Evolutionary conservation across 2,329 filamentous ascomycete species (phyloP).

Genomic region (Keithomyces neogunnii): DNA sequence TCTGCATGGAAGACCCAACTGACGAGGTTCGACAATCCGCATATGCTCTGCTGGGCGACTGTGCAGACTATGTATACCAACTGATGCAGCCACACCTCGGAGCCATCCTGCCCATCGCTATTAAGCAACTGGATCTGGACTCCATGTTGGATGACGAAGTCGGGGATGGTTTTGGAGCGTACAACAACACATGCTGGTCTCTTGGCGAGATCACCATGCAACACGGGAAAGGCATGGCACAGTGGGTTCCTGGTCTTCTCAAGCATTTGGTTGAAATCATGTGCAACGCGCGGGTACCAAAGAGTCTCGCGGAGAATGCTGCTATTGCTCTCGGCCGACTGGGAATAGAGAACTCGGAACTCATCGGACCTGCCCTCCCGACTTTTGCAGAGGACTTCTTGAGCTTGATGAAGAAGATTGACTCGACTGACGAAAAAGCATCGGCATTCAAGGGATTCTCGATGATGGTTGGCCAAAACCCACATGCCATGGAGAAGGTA

Average conservation of each 20-base stretch:
- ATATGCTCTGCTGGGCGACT: constrained; percentile 90
- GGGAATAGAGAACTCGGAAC: constrained; percentile 68
- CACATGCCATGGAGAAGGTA: constrained; percentile 82
- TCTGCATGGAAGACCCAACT: constrained; percentile 85
- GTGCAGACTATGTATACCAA: constrained; percentile 82
- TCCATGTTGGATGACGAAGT: constrained; percentile 69
- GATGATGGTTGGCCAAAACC: constrained; percentile 74
- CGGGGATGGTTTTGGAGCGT: constrained; percentile 79
- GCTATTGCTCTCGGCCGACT: constrained; percentile 86
- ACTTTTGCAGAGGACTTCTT: constrained; percentile 80
- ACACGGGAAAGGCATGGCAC: constrained; percentile 63
- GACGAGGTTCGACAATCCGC: constrained; percentile 95
- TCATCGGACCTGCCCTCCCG: constrained; percentile 69
- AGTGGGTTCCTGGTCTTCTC: constrained; percentile 70
- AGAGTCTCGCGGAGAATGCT: constrained; percentile 85
- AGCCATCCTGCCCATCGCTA: constrained; percentile 69
- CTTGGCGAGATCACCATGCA: constrained; percentile 85
- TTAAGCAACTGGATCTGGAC: constrained; percentile 80
- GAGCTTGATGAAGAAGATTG: constrained; percentile 71
- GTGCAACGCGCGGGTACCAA: constrained; percentile 74
- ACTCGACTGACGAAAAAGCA: constrained; percentile 87
- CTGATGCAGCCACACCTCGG: constrained; percentile 68
- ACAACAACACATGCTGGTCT: constrained; percentile 98
- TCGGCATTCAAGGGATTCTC: constrained; percentile 90
- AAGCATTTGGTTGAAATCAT: constrained; percentile 74